Evolutionary conservation across 768 basidiomycete species (phyloP).

Genomic region (Rhizopogon sp.): DNA sequence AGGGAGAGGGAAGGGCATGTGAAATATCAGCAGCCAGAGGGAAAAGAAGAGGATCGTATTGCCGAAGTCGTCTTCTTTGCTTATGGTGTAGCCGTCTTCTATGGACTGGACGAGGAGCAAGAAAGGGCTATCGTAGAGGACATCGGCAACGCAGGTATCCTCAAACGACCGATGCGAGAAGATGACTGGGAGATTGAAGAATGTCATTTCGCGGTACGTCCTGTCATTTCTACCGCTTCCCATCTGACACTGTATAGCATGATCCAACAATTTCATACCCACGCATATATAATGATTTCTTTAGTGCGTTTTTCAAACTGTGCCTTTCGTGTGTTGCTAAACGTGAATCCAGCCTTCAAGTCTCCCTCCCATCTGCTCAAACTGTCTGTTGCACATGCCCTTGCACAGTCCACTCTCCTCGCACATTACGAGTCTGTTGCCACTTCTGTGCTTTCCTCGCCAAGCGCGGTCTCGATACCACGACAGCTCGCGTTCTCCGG

Average conservation of each 20-base stretch:
- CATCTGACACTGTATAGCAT: slow-evolving; percentile 47
- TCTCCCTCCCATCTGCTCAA: slow-evolving; percentile 87
- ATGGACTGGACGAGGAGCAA: slow-evolving; percentile 75
- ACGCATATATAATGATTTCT: slow-evolving; percentile 94
- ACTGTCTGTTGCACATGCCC: slow-evolving; percentile 89
- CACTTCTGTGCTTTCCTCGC: slow-evolving; percentile 71
- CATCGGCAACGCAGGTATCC: slow-evolving; percentile 62
- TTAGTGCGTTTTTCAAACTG: slow-evolving; percentile 55
- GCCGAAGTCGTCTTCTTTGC: slow-evolving; percentile 79
- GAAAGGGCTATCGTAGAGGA: slow-evolving; percentile 86
- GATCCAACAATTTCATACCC: slow-evolving; percentile 82
- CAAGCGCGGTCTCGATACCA: slow-evolving; percentile 76
- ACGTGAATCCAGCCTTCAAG: slow-evolving; percentile 64
- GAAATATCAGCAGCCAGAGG: slow-evolving; percentile 6
- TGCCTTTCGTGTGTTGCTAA: background rate
- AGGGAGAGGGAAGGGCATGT: slow-evolving; percentile 7
- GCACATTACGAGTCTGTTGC: slow-evolving; percentile 82
- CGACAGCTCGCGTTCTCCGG: slow-evolving; percentile 78
- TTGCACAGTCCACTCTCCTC: slow-evolving; percentile 91
- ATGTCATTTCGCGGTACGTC: slow-evolving; percentile 78
- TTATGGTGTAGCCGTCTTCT: slow-evolving; percentile 91
- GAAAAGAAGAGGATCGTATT: slow-evolving; percentile 40
- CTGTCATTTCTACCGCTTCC: background rate
- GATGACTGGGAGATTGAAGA: slow-evolving; percentile 90
- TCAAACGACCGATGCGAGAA: slow-evolving; percentile 57